Percentiles rank a stretch among this genome's conserved stretches.
Conservation (phyloP, 768 basidiomycete species). For the Trametes sanguinea region DNA sequence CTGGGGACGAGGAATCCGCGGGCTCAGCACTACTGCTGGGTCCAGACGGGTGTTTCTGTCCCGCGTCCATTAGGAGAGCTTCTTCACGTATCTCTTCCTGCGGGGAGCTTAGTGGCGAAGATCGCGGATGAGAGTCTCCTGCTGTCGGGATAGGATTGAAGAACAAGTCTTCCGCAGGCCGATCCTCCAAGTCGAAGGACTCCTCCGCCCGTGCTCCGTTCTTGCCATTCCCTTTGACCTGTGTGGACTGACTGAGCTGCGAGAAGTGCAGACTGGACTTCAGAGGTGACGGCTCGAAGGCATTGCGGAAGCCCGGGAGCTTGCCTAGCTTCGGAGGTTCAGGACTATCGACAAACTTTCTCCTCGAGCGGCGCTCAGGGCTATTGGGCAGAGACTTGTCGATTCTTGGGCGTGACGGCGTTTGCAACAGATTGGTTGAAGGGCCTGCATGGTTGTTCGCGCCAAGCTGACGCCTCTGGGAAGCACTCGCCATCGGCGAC, state of each 20-base stretch:
- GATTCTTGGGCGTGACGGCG: conserved; percentile 42
- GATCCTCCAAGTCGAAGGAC: neutral
- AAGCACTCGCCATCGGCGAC: conserved; percentile 42
- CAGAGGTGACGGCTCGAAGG: conserved; percentile 22
- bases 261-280: conserved; percentile 13
- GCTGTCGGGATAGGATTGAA: conserved; percentile 7
- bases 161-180: conserved; percentile 17
- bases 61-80: neutral
- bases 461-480: conserved; percentile 43
- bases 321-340: conserved; percentile 24
- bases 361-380: neutral
- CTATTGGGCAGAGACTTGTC: conserved; percentile 25
- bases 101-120: neutral
- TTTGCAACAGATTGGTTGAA: conserved; percentile 36
- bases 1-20: conserved; percentile 6
- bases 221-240: conserved; percentile 26
- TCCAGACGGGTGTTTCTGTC: conserved; percentile 24
- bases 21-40: conserved; percentile 23
- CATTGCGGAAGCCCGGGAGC: conserved; percentile 33
- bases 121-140: neutral
- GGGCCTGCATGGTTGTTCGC: conserved; percentile 29
- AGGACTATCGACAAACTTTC: conserved; percentile 4
- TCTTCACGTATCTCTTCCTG: neutral
- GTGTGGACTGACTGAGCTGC: conserved; percentile 15
- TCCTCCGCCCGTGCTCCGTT: neutral